Evolutionary conservation across 768 basidiomycete genomes (phyloP).

Genomic region (Tylopilus felleus): DNA sequence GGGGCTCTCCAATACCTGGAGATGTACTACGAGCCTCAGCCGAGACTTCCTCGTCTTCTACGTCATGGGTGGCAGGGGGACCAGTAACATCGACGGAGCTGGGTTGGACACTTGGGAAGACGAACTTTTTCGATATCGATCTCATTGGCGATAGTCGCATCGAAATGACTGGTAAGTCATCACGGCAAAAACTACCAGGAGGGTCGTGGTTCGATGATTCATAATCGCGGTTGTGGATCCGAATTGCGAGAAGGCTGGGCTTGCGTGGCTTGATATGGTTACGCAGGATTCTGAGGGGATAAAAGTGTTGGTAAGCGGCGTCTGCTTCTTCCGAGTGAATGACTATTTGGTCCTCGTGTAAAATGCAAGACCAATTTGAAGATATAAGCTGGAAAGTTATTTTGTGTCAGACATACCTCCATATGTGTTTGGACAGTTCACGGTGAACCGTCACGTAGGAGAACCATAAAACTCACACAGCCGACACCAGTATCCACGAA

Average conservation of each 20-base stretch:
- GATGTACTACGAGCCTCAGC: neutral
- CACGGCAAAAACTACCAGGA: slow-evolving; percentile 11
- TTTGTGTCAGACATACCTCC: slow-evolving; percentile 2
- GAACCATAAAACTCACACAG: slow-evolving; percentile 48
- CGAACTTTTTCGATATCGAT: slow-evolving; percentile 50
- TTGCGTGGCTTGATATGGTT: slow-evolving; percentile 26
- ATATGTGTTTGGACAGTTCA: neutral
- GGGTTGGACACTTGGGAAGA: slow-evolving; percentile 38
- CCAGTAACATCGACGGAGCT: neutral
- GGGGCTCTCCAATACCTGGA: neutral
- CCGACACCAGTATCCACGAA: slow-evolving; percentile 73
- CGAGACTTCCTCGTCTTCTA: neutral
- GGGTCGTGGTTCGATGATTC: slow-evolving; percentile 3
- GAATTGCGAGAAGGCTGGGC: slow-evolving; percentile 15
- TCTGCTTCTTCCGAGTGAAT: slow-evolving; percentile 72
- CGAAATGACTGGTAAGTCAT: slow-evolving; percentile 41
- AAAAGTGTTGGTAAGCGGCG: slow-evolving; percentile 65
- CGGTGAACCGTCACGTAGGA: neutral
- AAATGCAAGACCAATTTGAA: slow-evolving; percentile 76
- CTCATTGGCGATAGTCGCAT: slow-evolving; percentile 42
- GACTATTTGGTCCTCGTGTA: slow-evolving; percentile 63
- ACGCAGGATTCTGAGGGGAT: slow-evolving; percentile 44
- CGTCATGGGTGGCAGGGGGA: neutral
- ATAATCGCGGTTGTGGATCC: slow-evolving; percentile 4
- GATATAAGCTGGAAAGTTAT: slow-evolving; percentile 46